Base-by-base conservation (phyloP, 208 protist genomes). In the Leishmania major region DNA sequence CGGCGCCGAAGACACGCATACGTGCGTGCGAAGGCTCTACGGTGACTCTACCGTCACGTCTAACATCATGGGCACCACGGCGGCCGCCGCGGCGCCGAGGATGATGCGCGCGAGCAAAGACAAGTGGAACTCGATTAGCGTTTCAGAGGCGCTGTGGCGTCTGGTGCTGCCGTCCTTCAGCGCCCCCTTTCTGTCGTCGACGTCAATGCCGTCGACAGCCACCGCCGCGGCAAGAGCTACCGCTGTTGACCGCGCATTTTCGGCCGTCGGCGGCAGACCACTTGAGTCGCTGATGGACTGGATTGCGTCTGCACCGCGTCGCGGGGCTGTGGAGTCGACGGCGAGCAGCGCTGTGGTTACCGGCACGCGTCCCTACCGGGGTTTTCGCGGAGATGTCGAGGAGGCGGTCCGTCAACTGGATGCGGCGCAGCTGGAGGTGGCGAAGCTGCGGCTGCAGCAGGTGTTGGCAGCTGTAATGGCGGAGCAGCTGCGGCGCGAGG, bases 401-500 rank as follows among this genome's bases (percentile, higher is more conserved):
- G 66, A 72, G 17, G 86, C 83, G 13, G 57, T 89, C 43, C 6
- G 57, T 28, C 49, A 78, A 31, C 71, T 89, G 28, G 75, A 87
- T 40, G 75, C 57, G 70, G 80, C 81, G 55, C 86, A 89, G 78
- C 77, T 89, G 3, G 79, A 85, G 47, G 86, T 89, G 40, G 86
- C 86, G 31, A 79, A 80, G 73, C 73, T 87, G 71, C 82, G 86
- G 3, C 77, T 89, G 64, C 76, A 89, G 73, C 80, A 85, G 57
- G 73, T 81, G 40, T 73, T 87, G 69, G 75, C 84, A 6, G 71
- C 62, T 64, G 57, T 85, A 6, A 70, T 31, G 1, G 77, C 81
- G 25, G 77, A 80, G 49, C 81, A 81, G 60, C 2, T 51, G 57
- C 40, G 47, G 75, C 75, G 37, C 53, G 53, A 49, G 57, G 40